Percentiles rank a stretch among this genome's conserved stretches.
These are phyloP conservation scores for Reticulascus tulasneorum DNA, from an alignment of 2,329 filamentous ascomycete species.

Conservation along the genomic window DNA sequence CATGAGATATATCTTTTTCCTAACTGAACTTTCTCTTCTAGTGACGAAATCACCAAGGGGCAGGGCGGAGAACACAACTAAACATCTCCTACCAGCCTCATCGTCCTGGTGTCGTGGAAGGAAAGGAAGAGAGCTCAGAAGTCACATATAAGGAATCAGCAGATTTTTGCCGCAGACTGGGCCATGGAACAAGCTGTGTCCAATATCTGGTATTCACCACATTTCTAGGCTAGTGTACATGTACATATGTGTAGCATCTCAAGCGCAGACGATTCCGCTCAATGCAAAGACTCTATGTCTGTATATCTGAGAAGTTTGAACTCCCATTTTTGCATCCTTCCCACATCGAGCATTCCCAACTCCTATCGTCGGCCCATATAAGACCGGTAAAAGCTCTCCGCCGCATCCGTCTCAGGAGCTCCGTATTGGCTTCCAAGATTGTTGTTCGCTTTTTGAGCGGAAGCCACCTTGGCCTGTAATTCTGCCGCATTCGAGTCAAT, in stretches of 20 bases:
- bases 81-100: slow-evolving; percentile 11
- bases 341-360: slow-evolving; percentile 7
- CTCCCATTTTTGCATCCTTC: background rate
- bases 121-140: slow-evolving; percentile 3
- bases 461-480: slow-evolving; percentile 76
- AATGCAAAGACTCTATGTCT: slow-evolving; percentile 4
- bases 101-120: background rate
- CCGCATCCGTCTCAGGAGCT: slow-evolving; percentile 63
- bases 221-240: slow-evolving; percentile 36
- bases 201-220: slow-evolving; percentile 3
- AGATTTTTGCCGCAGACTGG: too few species aligned
- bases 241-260: slow-evolving; percentile 20
- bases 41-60: slow-evolving; percentile 72
- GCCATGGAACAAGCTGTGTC: too few species aligned
- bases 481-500: slow-evolving; percentile 83
- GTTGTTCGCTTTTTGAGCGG: slow-evolving; percentile 75
- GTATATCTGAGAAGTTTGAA: slow-evolving; percentile 1
- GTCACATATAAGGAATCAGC: too few species aligned
- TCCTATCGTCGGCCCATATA: slow-evolving; percentile 69
- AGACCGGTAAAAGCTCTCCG: slow-evolving; percentile 87
- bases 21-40: slow-evolving; percentile 28
- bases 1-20: background rate
- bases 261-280: slow-evolving; percentile 11
- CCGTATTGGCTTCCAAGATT: slow-evolving; percentile 54
- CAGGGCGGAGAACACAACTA: slow-evolving; percentile 66